Percentiles rank a stretch among this genome's conserved stretches.
Evolutionary conservation across 2,329 filamentous ascomycete genomes (phyloP).

Genomic region (Trichoderma simmonsii): DNA sequence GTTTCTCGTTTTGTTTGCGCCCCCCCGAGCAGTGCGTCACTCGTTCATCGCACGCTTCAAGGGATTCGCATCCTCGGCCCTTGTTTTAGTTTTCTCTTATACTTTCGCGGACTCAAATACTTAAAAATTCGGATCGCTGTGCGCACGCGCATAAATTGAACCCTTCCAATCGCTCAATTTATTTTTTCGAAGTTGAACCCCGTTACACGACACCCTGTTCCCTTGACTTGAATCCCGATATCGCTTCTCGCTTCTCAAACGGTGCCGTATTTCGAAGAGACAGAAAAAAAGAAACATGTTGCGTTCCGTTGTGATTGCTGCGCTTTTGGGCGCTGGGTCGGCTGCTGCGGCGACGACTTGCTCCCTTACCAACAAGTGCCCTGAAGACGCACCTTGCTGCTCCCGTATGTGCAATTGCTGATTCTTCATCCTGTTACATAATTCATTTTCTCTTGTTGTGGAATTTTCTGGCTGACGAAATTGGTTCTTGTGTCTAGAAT

Average conservation of each 20-base stretch:
- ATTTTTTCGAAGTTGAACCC: neutral
- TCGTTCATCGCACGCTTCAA: neutral
- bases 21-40: constrained; percentile 1
- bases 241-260: neutral
- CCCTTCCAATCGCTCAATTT: neutral
- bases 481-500: constrained; percentile 55
- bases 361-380: constrained; percentile 59
- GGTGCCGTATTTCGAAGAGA: neutral
- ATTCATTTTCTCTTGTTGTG: neutral
- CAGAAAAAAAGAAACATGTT: constrained; percentile 27
- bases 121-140: neutral
- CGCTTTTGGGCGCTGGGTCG: constrained; percentile 33
- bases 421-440: too few relatives aligned
- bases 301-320: constrained; percentile 30
- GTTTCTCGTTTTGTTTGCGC: neutral
- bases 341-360: constrained; percentile 40
- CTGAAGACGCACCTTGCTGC: constrained; percentile 70
- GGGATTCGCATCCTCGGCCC: neutral
- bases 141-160: neutral
- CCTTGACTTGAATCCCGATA: neutral
- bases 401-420: constrained; percentile 76
- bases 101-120: neutral
- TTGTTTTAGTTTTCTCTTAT: neutral
- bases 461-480: too few relatives aligned
- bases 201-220: neutral